A percentile compares a stretch with the other conserved stretches of the same genome.
Evolutionary conservation across 2,329 filamentous ascomycete genomes (phyloP).

Genomic region (Coniella vitis): DNA sequence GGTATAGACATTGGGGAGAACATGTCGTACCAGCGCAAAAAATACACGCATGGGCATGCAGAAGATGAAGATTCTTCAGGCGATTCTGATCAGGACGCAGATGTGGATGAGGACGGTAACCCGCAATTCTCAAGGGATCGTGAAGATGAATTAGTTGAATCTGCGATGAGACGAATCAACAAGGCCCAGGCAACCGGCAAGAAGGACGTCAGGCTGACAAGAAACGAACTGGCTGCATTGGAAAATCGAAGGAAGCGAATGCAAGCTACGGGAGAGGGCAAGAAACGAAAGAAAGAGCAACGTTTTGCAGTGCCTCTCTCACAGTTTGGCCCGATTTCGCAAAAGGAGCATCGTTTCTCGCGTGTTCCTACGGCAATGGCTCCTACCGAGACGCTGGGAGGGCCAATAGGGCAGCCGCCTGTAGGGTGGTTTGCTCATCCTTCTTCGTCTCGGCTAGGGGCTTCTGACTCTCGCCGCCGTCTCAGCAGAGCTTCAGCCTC

Average conservation of each 20-base stretch:
- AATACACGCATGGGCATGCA: slow-evolving; percentile 33
- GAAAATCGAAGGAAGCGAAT: slow-evolving; percentile 60
- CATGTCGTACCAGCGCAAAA: slow-evolving; percentile 30
- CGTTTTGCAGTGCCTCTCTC: slow-evolving; percentile 48
- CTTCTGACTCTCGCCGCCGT: slow-evolving; percentile 33
- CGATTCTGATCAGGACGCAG: slow-evolving; percentile 41
- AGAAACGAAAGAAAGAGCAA: slow-evolving; percentile 35
- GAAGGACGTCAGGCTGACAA: slow-evolving; percentile 70
- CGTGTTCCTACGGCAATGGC: slow-evolving; percentile 26
- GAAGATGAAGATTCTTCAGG: slow-evolving; percentile 39
- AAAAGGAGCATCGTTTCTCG: slow-evolving; percentile 27
- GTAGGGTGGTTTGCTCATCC: slow-evolving; percentile 47
- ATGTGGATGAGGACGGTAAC: slow-evolving; percentile 45
- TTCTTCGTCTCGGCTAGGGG: slow-evolving; percentile 19
- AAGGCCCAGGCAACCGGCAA: slow-evolving; percentile 70
- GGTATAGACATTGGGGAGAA: slow-evolving; percentile 49
- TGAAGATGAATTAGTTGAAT: slow-evolving; percentile 70
- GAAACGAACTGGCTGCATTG: slow-evolving; percentile 73
- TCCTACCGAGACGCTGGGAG: slow-evolving; percentile 31
- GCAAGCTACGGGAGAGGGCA: slow-evolving; percentile 31
- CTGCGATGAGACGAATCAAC: slow-evolving; percentile 72
- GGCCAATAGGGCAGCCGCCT: slow-evolving; percentile 33
- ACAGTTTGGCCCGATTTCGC: slow-evolving; percentile 38
- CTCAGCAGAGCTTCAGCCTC: slow-evolving; percentile 32
- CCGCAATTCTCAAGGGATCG: slow-evolving; percentile 54